Percentiles rank a stretch among this genome's conserved stretches.
These are phyloP conservation scores for Pythium volutum DNA, from an alignment of 352 stramenopile species.

Conservation along the genomic window DNA sequence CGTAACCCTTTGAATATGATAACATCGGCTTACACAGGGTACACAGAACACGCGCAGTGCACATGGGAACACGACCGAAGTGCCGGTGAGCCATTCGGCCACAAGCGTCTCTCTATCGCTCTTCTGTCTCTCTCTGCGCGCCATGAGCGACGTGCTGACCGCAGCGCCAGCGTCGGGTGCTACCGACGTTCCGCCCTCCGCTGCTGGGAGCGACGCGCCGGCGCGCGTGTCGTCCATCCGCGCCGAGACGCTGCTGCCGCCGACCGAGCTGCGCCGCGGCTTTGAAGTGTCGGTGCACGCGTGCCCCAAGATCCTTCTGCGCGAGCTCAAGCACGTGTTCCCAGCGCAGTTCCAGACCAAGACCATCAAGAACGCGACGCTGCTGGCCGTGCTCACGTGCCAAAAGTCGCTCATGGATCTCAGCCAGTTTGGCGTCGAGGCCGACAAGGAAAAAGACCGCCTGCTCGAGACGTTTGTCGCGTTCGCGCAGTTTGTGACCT, in stretches of 20 bases:
- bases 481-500: conserved; percentile 88
- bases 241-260: conserved; percentile 43
- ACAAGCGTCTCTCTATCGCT: neutral
- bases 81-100: neutral
- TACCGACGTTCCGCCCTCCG: neutral
- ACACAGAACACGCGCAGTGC: neutral
- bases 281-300: conserved; percentile 83
- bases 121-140: neutral
- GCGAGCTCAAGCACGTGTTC: conserved; percentile 83
- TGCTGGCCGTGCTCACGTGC: conserved; percentile 93
- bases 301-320: conserved; percentile 66
- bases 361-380: conserved; percentile 30
- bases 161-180: neutral
- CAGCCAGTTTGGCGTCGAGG: conserved; percentile 91
- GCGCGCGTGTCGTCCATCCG: conserved; percentile 12
- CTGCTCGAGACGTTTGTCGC: conserved; percentile 94
- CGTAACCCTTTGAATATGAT: neutral
- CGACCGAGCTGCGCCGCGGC: conserved; percentile 52
- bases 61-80: neutral
- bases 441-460: conserved; percentile 94
- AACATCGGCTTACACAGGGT: neutral
- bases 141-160: neutral
- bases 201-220: neutral
- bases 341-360: conserved; percentile 44
- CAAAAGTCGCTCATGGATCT: conserved; percentile 93